These are phyloP conservation scores for Babesia ovis DNA, from an alignment of 169 alveolate genomes.

Conservation along the genomic window DNA sequence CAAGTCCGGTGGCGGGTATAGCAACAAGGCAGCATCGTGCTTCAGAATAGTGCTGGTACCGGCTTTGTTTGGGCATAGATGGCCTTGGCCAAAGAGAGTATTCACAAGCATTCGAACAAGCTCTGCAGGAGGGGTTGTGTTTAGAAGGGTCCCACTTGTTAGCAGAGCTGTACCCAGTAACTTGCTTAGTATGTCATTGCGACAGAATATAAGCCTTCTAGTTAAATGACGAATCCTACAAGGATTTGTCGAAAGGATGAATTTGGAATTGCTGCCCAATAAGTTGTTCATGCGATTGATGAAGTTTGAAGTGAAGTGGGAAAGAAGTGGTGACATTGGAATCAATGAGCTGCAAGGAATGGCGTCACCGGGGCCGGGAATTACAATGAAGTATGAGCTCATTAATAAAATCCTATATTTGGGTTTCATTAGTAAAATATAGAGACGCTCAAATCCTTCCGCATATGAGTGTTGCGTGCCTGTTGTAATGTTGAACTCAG, in stretches of 20 bases:
- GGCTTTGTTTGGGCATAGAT: constrained; percentile 73
- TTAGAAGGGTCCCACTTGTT: constrained; percentile 26
- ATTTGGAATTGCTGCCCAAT: background rate
- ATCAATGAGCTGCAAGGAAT: constrained; percentile 67
- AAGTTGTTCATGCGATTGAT: constrained; percentile 46
- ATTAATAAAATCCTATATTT: constrained; percentile 33
- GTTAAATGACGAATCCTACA: constrained; percentile 75
- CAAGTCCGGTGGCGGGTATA: constrained; percentile 73
- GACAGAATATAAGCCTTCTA: constrained; percentile 69
- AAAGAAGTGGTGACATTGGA: constrained; percentile 71
- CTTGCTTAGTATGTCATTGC: constrained; percentile 67
- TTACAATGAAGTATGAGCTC: constrained; percentile 66
- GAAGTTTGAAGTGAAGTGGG: constrained; percentile 56
- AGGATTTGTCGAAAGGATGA: constrained; percentile 70
- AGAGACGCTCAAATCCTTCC: constrained; percentile 44
- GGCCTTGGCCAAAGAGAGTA: constrained; percentile 75
- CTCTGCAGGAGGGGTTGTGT: constrained; percentile 19
- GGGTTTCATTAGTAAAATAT: constrained; percentile 29
- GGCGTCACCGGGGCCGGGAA: constrained; percentile 77
- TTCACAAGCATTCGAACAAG: constrained; percentile 57
- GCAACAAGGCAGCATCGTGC: constrained; percentile 68
- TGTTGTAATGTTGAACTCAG: constrained; percentile 19
- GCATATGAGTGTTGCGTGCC: constrained; percentile 14
- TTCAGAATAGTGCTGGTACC: constrained; percentile 60
- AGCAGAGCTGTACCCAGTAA: constrained; percentile 65